Conservation (phyloP, 1,284 basidiomycete species). For the Austroboletus novae-zelandiae region DNA sequence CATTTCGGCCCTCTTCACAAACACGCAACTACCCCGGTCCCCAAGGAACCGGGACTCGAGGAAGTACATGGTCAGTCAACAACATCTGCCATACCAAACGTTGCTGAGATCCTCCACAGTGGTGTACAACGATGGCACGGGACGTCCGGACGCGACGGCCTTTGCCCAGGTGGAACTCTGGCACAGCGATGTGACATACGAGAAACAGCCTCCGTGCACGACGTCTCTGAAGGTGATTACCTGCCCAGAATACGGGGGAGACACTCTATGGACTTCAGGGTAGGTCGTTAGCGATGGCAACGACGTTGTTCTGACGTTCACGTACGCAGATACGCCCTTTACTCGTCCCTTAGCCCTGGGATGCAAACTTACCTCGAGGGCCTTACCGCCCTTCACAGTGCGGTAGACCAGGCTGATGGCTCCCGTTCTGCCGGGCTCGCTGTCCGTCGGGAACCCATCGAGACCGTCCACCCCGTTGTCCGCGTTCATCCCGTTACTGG, state of each 20-base stretch:
- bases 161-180: slow-evolving; percentile 80
- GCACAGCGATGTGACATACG: slow-evolving; percentile 82
- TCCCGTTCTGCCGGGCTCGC: slow-evolving; percentile 61
- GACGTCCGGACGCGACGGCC: slow-evolving; percentile 65
- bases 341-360: slow-evolving; percentile 67
- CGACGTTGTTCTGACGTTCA: slow-evolving; percentile 5
- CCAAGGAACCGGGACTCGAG: slow-evolving; percentile 67
- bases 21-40: slow-evolving; percentile 78
- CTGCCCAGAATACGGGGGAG: slow-evolving; percentile 62
- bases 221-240: slow-evolving; percentile 70
- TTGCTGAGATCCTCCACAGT: slow-evolving; percentile 38
- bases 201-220: slow-evolving; percentile 68
- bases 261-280: slow-evolving; percentile 72
- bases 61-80: slow-evolving; percentile 68
- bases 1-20: slow-evolving; percentile 80
- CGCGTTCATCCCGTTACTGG: slow-evolving; percentile 79
- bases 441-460: slow-evolving; percentile 65
- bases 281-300: slow-evolving; percentile 19
- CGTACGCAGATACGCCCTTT: slow-evolving; percentile 54
- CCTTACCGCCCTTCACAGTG: slow-evolving; percentile 65
- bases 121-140: slow-evolving; percentile 66
- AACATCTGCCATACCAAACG: neutral
- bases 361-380: slow-evolving; percentile 69
- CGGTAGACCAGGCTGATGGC: slow-evolving; percentile 65
- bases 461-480: slow-evolving; percentile 66